A percentile compares a stretch with the other conserved stretches of the same genome.
Evolutionary conservation across 108 stramenopile genomes (phyloP).

Genomic region (Mayamaea pseudoterrestris): DNA sequence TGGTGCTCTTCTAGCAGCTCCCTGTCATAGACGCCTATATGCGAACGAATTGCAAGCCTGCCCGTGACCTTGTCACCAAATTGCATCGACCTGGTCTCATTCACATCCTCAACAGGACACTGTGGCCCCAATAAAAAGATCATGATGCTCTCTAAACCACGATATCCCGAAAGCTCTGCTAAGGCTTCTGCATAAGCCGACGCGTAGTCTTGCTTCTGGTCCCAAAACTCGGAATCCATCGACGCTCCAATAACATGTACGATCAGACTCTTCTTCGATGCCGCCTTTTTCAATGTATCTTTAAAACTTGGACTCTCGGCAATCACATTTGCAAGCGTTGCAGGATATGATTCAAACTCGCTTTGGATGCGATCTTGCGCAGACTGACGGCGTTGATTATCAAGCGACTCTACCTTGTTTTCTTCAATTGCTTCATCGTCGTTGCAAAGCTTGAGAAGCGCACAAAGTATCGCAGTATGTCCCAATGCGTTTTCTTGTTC

Average conservation of each 20-base stretch:
- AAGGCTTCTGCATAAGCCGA: conserved; percentile 75
- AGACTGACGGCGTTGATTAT: conserved; percentile 19
- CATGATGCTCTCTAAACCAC: conserved; percentile 20
- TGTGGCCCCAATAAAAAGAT: conserved; percentile 67
- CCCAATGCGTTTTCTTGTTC: conserved; percentile 42
- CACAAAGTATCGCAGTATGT: conserved; percentile 65
- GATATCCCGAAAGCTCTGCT: conserved; percentile 37
- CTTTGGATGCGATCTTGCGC: conserved; percentile 61
- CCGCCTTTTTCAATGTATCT: conserved; percentile 8
- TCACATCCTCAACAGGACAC: conserved; percentile 34
- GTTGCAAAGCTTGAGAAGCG: conserved; percentile 51
- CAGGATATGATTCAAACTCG: conserved; percentile 77
- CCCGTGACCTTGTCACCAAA: conserved; percentile 12
- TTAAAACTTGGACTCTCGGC: conserved; percentile 46
- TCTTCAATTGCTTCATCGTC: conserved; percentile 58
- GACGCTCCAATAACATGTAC: conserved; percentile 79
- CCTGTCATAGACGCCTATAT: conserved; percentile 16
- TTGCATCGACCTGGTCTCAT: conserved; percentile 18
- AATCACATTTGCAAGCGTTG: conserved; percentile 71
- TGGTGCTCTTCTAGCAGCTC: conserved; percentile 8
- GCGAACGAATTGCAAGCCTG: conserved; percentile 11
- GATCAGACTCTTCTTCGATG: conserved; percentile 18
- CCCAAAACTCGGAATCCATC: conserved; percentile 71
- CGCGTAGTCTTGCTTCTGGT: conserved; percentile 6
- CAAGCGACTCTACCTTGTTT: conserved; percentile 4